phyloP scores from a whole-genome alignment of 164 flowering plant genomes.

The Chimonanthus salicifolius region DNA sequence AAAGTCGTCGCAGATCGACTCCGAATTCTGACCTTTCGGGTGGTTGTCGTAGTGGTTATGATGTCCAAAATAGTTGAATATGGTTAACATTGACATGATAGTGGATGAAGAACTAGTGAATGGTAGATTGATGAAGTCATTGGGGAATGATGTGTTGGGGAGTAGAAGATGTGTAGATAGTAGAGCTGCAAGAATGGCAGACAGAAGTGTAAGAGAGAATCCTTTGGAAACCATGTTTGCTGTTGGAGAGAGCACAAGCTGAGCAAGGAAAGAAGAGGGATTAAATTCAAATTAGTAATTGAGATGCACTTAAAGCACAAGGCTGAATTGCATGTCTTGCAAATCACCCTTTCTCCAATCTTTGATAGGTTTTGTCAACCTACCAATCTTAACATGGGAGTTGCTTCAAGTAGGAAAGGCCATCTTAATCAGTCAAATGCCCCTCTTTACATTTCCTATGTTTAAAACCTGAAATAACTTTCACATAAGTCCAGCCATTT shows the following conservation, averaged over 20 bases:
- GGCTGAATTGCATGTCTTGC: conserved; percentile 67
- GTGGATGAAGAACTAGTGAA: conserved; percentile 18
- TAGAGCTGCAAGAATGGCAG: conserved; percentile 35
- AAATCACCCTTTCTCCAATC: conserved; percentile 47
- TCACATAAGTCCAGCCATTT: too few relatives aligned
- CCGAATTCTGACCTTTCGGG: neutral
- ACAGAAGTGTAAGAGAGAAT: conserved; percentile 25
- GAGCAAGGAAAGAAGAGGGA: neutral
- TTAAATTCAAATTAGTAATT: neutral
- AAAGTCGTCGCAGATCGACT: conserved; percentile 56
- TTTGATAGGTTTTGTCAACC: conserved; percentile 4
- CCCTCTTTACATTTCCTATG: too few relatives aligned
- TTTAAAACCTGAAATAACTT: too few relatives aligned
- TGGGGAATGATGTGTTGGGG: conserved; percentile 13
- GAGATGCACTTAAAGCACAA: conserved; percentile 60
- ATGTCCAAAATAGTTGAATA: conserved; percentile 1
- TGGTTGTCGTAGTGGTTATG: conserved; percentile 23
- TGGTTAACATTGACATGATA: conserved; percentile 2
- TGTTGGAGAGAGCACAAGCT: neutral
- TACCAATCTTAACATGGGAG: conserved; percentile 13
- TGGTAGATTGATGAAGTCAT: conserved; percentile 13
- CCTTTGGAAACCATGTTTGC: conserved; percentile 23
- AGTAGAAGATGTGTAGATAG: conserved; percentile 21
- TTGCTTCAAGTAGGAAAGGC: conserved; percentile 12
- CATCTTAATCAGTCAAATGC: too few relatives aligned